Base-by-base conservation (phyloP, 306 rosid species). In the Aeschynomene evenia region DNA sequence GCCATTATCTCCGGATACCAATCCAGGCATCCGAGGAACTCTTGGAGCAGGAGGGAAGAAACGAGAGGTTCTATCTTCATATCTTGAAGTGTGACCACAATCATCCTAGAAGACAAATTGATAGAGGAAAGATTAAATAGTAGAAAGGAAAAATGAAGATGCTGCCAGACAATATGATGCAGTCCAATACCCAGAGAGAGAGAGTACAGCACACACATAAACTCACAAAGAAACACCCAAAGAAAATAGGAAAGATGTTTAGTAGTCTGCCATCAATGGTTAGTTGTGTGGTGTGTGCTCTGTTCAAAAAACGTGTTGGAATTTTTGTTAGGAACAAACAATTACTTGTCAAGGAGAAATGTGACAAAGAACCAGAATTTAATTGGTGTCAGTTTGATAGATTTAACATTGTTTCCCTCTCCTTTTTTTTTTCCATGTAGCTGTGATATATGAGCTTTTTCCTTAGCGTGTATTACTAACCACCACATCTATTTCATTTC, bases 31-130 rank as follows among this genome's bases (percentile, higher is more conserved):
- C 55, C 90, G 83, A 19, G 98, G 98, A 81, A 76, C 84, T 57
- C 86, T 88, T 54, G 97, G 98, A 81, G 97, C 87, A 2, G 97
- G 96, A 66, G 98, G 98, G 68, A 90, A 93, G 87, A 88, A 88
- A 53, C 94, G 91, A 71, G 89, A 70, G 71, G 98, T 93, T 60
- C 98, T 95, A 78, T 93, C 98, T 76, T 93, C 98, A 71, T 90
- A 88, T 80, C 83, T 74, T 21, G 85, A 79, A 51, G 83, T 19
- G 73, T 83, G 81, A 52, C 72, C 83, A 67, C 62, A 64, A 72
- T 73, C 89, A 80, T 86, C 90, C 97, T 93, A 82, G 15, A 74
- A 80, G 58, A 74, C 77, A 63, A 54, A 37, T 80, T 50, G n/a
- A 26, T 14, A 19, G 79, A 21, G 69, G 60, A 20, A 66, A 74